A percentile compares a stretch with the other conserved stretches of the same genome.
phyloP scores from a whole-genome alignment of 192 early-diverging fungal genomes.

The Helicostylum pulchrum region DNA sequence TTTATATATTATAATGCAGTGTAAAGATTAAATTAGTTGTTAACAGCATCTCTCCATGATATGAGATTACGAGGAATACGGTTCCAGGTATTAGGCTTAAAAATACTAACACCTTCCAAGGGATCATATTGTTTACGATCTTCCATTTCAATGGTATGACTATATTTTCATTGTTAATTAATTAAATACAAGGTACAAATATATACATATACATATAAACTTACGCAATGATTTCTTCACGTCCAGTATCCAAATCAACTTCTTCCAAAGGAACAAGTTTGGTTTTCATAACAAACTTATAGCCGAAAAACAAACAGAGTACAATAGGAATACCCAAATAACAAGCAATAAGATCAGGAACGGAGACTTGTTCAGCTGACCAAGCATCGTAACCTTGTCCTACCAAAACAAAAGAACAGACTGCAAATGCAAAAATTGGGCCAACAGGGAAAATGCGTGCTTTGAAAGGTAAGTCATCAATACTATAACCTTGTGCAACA shows the following conservation, averaged over 20 bases:
- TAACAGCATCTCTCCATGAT: too few species aligned
- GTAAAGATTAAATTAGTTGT: too few species aligned
- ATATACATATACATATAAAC: too few species aligned
- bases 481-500: conserved; percentile 61
- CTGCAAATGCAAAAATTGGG: conserved; percentile 58
- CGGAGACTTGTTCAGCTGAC: conserved; percentile 42
- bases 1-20: too few species aligned
- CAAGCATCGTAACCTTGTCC: conserved; percentile 60
- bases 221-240: not conserved
- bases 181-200: too few species aligned
- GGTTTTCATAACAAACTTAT: conserved; percentile 62
- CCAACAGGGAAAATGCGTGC: conserved; percentile 73
- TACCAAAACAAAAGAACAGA: conserved; percentile 58
- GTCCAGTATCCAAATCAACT: conserved; percentile 52
- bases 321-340: conserved; percentile 69
- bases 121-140: too few species aligned
- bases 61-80: too few species aligned
- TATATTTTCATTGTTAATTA: too few species aligned
- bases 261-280: conserved; percentile 61
- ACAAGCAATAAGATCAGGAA: conserved; percentile 54
- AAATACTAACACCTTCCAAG: too few species aligned
- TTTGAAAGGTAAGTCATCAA: conserved; percentile 64
- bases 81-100: too few species aligned
- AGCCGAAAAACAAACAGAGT: conserved; percentile 58
- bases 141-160: too few species aligned